These are phyloP conservation scores for Sclerotiophoma versabilis DNA, from an alignment of 2,329 filamentous ascomycete species.

Conservation along the genomic window DNA sequence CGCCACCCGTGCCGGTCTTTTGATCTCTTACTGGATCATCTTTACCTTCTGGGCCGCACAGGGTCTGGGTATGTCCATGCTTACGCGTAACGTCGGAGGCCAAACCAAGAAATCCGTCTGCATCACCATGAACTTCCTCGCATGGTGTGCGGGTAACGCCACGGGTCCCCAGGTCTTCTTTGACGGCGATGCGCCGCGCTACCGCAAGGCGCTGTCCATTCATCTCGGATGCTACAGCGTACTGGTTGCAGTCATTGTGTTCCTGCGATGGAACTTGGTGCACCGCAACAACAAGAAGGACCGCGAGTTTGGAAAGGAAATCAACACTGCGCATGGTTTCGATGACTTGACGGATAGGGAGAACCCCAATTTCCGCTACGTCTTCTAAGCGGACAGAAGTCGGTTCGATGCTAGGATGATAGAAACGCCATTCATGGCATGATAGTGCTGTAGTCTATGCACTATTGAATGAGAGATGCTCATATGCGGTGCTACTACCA, in stretches of 20 bases:
- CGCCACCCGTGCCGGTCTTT: slow-evolving; percentile 68
- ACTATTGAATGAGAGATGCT: neutral
- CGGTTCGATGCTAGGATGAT: neutral
- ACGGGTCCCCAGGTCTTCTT: slow-evolving; percentile 59
- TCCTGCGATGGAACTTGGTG: slow-evolving; percentile 65
- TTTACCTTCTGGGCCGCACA: slow-evolving; percentile 80
- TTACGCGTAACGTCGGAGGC: slow-evolving; percentile 73
- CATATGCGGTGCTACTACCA: neutral
- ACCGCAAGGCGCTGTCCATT: slow-evolving; percentile 73
- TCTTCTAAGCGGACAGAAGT: slow-evolving; percentile 36
- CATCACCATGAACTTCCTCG: slow-evolving; percentile 73
- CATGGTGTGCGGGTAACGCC: slow-evolving; percentile 73
- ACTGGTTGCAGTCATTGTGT: slow-evolving; percentile 65
- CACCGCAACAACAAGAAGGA: slow-evolving; percentile 67
- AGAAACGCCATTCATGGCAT: slow-evolving; percentile 3
- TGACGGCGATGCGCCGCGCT: slow-evolving; percentile 66
- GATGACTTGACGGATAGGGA: slow-evolving; percentile 69
- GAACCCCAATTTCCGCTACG: slow-evolving; percentile 67
- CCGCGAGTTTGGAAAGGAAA: slow-evolving; percentile 45
- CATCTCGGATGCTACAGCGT: slow-evolving; percentile 73
- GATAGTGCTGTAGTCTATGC: neutral
- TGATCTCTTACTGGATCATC: slow-evolving; percentile 78
- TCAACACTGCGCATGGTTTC: slow-evolving; percentile 58
- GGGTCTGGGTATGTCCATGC: slow-evolving; percentile 70
- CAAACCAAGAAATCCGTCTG: slow-evolving; percentile 76